Base-by-base conservation (phyloP, 164 flowering plant species). In the Tinospora cordifolia region DNA sequence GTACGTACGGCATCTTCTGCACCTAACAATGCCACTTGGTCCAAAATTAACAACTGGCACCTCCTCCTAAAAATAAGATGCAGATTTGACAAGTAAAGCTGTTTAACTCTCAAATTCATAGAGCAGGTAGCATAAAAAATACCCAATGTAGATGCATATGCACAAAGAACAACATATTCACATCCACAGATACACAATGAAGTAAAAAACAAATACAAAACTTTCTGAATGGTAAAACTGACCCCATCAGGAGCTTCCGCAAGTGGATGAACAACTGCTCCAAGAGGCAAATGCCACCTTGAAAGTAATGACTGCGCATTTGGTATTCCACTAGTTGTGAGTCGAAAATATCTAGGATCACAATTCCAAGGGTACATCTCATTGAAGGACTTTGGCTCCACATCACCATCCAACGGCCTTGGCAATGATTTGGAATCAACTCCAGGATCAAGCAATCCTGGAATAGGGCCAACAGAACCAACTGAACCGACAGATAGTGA, bases 271-370 rank as follows among this genome's bases (percentile, higher is more conserved):
- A 92, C 90, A 76, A 90, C 97, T 21, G 92, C 96, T 81, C 94
- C 99, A 67, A 94, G 86, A 76, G 98, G 96, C 76, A 92, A 87
- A 81, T 94, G 97, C 99, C 99, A 94, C 83, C 97, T 84, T 27
- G 99, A 86, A 62, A 77, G 79, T 81, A 94, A 81, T 36, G 99
- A 90, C 69, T 88, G 92, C 9, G 99, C 91, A 78, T 79, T 90
- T 71, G 99, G 99, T 46, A 94, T 83, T 22, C 83, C 93, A 74
- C 77, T 77, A 49, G 98, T 92, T 44, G 97, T 90, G 44, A 94
- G 87, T 36, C 91, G 83, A 65, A 94, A 70, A 81, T 83, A 90
- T 84, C 91, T 87, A 24, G 94, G 77, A 77, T 75, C 38, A 72
- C 99, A 94, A 79, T 94, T 94, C 81, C 82, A 72, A 19, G 93